Conservation (phyloP, 2,329 filamentous ascomycete genomes). For the Fusarium ambrosium region DNA sequence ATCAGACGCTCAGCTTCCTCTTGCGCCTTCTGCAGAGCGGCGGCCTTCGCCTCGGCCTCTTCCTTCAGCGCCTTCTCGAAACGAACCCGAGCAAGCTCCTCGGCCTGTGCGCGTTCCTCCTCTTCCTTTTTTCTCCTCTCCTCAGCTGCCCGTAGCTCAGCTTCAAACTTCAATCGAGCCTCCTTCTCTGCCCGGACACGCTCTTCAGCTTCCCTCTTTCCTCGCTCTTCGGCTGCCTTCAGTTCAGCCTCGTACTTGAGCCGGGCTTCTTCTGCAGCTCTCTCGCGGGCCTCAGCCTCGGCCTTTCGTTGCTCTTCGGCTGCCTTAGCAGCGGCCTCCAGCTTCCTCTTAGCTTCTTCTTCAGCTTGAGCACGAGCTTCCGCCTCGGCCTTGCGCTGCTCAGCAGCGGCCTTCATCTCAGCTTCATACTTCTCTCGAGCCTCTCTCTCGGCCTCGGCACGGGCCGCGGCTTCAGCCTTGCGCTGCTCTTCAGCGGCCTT, state of each 20-base stretch:
- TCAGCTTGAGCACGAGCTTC: slow-evolving; percentile 60
- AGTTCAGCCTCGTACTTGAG: slow-evolving; percentile 62
- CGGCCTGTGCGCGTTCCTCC: slow-evolving; percentile 58
- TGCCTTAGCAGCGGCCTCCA: slow-evolving; percentile 31
- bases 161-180: slow-evolving; percentile 56
- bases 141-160: slow-evolving; percentile 59
- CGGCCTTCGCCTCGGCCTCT: slow-evolving; percentile 57
- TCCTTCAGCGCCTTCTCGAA: slow-evolving; percentile 59
- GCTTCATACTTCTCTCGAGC: slow-evolving; percentile 5
- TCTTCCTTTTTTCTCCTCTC: slow-evolving; percentile 57
- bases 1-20: slow-evolving; percentile 59
- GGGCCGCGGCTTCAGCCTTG: neutral
- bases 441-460: neutral
- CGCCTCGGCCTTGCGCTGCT: slow-evolving; percentile 58
- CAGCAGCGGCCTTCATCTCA: slow-evolving; percentile 41
- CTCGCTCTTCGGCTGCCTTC: slow-evolving; percentile 59
- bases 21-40: slow-evolving; percentile 58
- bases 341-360: slow-evolving; percentile 59
- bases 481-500: slow-evolving; percentile 12
- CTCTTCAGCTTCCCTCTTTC: slow-evolving; percentile 64
- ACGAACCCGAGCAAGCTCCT: slow-evolving; percentile 60
- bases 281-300: slow-evolving; percentile 61
- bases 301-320: slow-evolving; percentile 62
- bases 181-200: slow-evolving; percentile 56
- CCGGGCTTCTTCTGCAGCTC: slow-evolving; percentile 60